Conservation (phyloP, 176 grass and related monocot species). For the bread wheat (Triticum aestivum) region DNA sequence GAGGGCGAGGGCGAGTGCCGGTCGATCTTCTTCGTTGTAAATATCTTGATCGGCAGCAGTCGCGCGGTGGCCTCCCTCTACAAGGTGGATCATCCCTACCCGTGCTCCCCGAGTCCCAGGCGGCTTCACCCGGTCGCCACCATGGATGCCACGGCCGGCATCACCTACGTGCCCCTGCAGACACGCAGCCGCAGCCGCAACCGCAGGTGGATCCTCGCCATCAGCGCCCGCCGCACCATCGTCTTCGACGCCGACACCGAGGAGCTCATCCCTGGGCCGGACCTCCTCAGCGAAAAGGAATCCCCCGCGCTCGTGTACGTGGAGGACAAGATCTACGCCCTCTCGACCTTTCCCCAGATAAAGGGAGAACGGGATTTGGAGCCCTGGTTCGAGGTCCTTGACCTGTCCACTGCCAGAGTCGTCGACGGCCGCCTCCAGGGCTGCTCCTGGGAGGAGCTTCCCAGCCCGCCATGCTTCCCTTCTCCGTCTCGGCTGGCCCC, state of each 20-base stretch:
- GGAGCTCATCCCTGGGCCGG: background rate
- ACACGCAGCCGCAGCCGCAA: background rate
- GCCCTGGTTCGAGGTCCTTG: conserved; percentile 1
- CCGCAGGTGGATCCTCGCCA: no score
- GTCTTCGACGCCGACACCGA: background rate
- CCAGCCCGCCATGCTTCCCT: background rate
- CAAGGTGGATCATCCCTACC: no score
- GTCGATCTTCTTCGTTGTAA: no score
- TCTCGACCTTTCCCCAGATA: background rate
- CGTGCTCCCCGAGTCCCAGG: no score
- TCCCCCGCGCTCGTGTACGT: background rate
- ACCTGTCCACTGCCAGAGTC: background rate
- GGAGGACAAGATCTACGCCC: background rate
- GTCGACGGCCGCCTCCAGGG: background rate
- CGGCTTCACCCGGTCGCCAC: no score
- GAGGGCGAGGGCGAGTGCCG: no score
- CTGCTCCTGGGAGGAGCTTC: background rate
- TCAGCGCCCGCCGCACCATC: background rate
- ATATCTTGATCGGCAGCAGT: no score
- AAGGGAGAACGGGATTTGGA: background rate
- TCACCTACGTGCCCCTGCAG: no score
- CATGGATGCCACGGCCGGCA: no score
- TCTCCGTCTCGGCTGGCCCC: background rate
- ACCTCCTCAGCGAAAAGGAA: background rate
- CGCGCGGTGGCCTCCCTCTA: no score